phyloP scores from a whole-genome alignment of 805 yeast species.

The Lipomyces yamadae region DNA sequence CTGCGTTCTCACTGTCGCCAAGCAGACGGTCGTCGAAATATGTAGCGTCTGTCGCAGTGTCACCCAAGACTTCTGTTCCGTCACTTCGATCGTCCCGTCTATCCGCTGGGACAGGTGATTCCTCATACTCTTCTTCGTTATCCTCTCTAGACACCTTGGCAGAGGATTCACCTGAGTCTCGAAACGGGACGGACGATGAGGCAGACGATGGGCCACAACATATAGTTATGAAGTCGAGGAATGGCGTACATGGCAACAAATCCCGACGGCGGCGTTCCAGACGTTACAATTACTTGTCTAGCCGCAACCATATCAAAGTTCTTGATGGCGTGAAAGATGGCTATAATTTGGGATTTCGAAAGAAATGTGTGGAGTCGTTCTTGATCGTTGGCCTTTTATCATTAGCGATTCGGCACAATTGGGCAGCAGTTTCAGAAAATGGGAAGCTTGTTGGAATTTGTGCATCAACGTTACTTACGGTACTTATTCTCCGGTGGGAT shows the following conservation, averaged over 20 bases:
- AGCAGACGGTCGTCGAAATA: slow-evolving; percentile 1
- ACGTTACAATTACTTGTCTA: not conserved
- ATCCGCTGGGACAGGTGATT: not conserved
- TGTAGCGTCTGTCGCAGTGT: not conserved
- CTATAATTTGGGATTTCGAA: slow-evolving; percentile 34
- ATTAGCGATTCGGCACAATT: slow-evolving; percentile 24
- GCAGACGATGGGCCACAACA: not conserved
- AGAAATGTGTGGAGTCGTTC: slow-evolving; percentile 36
- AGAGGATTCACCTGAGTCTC: slow-evolving; percentile 2
- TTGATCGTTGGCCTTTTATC: slow-evolving; percentile 32
- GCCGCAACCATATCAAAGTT: slow-evolving; percentile 13
- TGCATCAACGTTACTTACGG: slow-evolving; percentile 8
- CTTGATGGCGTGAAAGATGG: slow-evolving; percentile 39
- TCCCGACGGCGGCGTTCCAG: slow-evolving; percentile 1
- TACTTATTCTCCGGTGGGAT: slow-evolving; percentile 9
- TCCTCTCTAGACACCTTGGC: not conserved
- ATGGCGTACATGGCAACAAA: not conserved
- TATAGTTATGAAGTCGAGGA: not conserved
- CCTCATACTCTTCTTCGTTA: slow-evolving; percentile 4
- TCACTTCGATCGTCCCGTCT: not conserved
- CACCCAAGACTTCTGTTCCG: slow-evolving; percentile 1
- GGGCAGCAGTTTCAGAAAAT: slow-evolving; percentile 24
- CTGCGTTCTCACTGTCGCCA: slow-evolving; percentile 6
- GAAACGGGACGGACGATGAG: not conserved
- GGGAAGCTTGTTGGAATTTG: slow-evolving; percentile 15